These are phyloP conservation scores for Oryza nivara DNA, from an alignment of 176 grass and related monocot genomes.

Conservation along the genomic window DNA sequence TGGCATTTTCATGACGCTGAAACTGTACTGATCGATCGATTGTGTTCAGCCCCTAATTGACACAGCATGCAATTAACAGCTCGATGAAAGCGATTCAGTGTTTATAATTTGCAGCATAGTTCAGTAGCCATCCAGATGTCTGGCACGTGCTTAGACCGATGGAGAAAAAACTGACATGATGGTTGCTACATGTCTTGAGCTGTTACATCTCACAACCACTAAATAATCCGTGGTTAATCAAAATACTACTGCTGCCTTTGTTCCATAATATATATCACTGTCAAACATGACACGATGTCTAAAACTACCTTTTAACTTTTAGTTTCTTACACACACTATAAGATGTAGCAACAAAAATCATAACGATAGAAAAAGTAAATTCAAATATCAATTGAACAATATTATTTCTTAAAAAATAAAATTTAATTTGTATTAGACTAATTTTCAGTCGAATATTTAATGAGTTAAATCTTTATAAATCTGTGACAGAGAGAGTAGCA, in stretches of 20 bases:
- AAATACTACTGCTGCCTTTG: neutral
- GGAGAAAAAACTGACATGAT: neutral
- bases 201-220: neutral
- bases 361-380: too few relatives aligned
- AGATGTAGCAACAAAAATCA: too few relatives aligned
- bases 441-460: too few relatives aligned
- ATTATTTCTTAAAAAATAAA: too few relatives aligned
- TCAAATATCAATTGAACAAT: too few relatives aligned
- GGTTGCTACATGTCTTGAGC: neutral
- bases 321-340: too few relatives aligned
- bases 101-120: neutral
- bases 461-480: too few relatives aligned
- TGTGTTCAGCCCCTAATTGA: neutral
- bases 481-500: too few relatives aligned
- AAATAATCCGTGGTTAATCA: neutral
- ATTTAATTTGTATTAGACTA: too few relatives aligned
- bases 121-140: neutral
- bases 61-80: neutral
- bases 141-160: neutral
- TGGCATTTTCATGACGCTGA: neutral
- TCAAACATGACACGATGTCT: too few relatives aligned
- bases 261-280: too few relatives aligned
- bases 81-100: neutral
- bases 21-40: neutral
- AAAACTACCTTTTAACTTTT: too few relatives aligned